Base-by-base conservation (phyloP, 2,329 filamentous ascomycete genomes). In the Cadophora sp. region DNA sequence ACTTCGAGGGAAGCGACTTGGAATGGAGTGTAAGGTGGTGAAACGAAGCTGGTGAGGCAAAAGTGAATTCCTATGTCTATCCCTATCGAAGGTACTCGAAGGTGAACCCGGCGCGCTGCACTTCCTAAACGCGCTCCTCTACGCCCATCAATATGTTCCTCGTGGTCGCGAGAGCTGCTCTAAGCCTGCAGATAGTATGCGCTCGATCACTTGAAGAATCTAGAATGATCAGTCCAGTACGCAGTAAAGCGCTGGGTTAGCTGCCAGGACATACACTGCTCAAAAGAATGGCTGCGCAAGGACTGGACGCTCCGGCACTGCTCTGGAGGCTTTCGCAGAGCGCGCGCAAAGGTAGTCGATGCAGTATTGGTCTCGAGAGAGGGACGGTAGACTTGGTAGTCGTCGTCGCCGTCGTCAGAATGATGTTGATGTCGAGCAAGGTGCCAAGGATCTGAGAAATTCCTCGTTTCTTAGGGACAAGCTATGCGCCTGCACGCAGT, bases 281-380 rank as follows among this genome's bases (percentile, higher is more conserved):
- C 68, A 68, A 74, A 75, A 70, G 70, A 74, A 73, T 73, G 71
- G 67, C 68, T 64, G 59, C 66, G 72, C 75, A 77, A 75, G 67
- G 73, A 76, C 73, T 59, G 53, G 67, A 75, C 71, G 62, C 75
- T 75, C 71, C 72, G 74, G 74, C 71, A 72, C 71, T 71, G 65
- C 75, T 73, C 76, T 76, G 73, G 67, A 66, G 64, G 45, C 60
- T 67, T 58, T 73, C 68, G 71, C 72, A 76, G 75, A 75, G 73
- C 69, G 71, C 70, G 71, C 75, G 59, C 73, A 75, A 73, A 76
- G 74, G 69, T 68, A 65, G 73, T 72, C 73, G 67, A 74, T 75
- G 76, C 73, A 66, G 63, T 48, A 59, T 33, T 65, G 64, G 68
- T 62, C 66, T 62, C 56, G 33, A 56, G 67, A 68, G 65, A 68